Evolutionary conservation across 352 stramenopile species (phyloP).

Genomic region (Pythium brachiatum): DNA sequence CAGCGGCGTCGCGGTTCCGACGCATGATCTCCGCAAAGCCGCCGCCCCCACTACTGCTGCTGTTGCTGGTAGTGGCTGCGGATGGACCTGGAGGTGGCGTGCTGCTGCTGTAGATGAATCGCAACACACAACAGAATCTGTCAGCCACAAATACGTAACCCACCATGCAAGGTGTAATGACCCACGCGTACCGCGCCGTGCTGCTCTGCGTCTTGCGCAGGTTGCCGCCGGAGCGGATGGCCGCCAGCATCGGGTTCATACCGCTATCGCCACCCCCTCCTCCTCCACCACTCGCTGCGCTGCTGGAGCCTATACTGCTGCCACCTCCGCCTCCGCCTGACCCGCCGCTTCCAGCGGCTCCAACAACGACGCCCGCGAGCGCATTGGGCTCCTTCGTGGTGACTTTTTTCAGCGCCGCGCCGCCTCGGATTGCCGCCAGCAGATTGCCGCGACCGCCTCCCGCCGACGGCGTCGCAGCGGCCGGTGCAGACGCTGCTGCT

Average conservation of each 20-base stretch:
- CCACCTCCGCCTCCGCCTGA: conserved; percentile 13
- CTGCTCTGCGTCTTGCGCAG: conserved; percentile 48
- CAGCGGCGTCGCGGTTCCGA: conserved; percentile 83
- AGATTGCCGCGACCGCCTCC: conserved; percentile 41
- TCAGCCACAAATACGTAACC: no score
- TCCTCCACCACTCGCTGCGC: not conserved
- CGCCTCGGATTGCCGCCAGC: conserved; percentile 70
- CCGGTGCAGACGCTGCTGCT: conserved; percentile 4
- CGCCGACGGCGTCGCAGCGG: conserved; percentile 10
- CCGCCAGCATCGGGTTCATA: conserved; percentile 68
- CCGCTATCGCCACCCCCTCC: conserved; percentile 33
- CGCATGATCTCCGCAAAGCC: conserved; percentile 89
- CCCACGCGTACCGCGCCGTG: conserved; percentile 31
- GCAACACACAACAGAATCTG: no score
- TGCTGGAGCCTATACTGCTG: not conserved
- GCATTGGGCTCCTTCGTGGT: conserved; percentile 68
- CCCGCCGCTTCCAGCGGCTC: conserved; percentile 16
- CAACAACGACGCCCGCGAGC: conserved; percentile 37
- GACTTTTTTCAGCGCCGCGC: conserved; percentile 74
- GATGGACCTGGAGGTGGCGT: conserved; percentile 26
- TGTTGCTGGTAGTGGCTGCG: conserved; percentile 2
- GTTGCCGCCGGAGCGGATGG: conserved; percentile 68
- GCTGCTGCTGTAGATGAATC: conserved; percentile 14
- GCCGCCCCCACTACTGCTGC: conserved; percentile 28
- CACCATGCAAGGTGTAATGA: no score